These are phyloP conservation scores for Aquilaria sinensis DNA, from an alignment of 345 rosid species.

Conservation along the genomic window DNA sequence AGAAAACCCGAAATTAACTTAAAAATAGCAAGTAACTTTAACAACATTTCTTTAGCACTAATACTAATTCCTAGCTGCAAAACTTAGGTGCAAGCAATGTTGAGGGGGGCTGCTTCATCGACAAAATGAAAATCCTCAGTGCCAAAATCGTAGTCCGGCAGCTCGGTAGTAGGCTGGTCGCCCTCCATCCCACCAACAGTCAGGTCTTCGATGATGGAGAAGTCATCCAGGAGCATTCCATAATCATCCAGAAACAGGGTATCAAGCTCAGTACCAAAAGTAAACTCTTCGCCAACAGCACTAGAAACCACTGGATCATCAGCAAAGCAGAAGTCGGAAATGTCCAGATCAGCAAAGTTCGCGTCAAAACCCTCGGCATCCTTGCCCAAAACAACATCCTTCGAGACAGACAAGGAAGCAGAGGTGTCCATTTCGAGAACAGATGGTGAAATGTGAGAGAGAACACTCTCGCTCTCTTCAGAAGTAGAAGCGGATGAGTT, in stretches of 20 bases:
- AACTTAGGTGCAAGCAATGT: conserved; percentile 72
- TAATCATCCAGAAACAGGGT: conserved; percentile 40
- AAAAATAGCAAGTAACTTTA: background rate
- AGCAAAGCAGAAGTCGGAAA: conserved; percentile 41
- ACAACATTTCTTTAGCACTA: background rate
- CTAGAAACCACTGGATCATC: conserved; percentile 30
- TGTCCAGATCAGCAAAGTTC: conserved; percentile 30
- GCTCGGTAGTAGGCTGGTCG: conserved; percentile 37
- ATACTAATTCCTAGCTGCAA: conserved; percentile 54
- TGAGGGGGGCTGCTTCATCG: conserved; percentile 14
- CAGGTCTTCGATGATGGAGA: conserved; percentile 49
- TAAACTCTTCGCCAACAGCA: conserved; percentile 26
- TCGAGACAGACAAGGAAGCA: conserved; percentile 16
- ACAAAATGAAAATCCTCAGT: conserved; percentile 1
- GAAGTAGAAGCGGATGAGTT: conserved; percentile 19
- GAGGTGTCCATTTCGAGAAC: conserved; percentile 47
- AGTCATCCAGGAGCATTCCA: conserved; percentile 38
- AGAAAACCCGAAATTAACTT: background rate
- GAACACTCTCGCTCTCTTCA: conserved; percentile 39
- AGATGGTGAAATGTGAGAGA: conserved; percentile 47
- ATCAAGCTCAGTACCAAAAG: conserved; percentile 41
- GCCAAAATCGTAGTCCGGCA: conserved; percentile 64
- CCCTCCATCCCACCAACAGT: conserved; percentile 40
- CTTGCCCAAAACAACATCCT: conserved; percentile 1
- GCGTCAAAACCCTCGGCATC: conserved; percentile 15